Conservation (phyloP, 2,329 filamentous ascomycete genomes). For the Onygenales sp. region DNA sequence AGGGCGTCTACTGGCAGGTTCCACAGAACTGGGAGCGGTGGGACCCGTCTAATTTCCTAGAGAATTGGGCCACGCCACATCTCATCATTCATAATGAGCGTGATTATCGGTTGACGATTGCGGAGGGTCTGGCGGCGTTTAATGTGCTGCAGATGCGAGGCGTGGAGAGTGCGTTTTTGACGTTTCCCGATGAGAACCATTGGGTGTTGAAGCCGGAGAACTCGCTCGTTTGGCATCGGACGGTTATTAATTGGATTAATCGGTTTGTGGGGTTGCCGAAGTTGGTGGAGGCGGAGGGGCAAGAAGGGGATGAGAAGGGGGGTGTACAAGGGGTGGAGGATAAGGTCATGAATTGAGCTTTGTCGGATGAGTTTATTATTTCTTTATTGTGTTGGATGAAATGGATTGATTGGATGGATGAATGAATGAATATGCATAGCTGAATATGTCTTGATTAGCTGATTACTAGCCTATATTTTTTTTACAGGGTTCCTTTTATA, state of each 20-base stretch:
- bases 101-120: slow-evolving; percentile 79
- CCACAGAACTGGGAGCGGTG: slow-evolving; percentile 45
- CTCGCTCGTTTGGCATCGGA: slow-evolving; percentile 77
- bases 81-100: slow-evolving; percentile 84
- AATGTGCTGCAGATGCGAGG: slow-evolving; percentile 70
- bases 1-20: slow-evolving; percentile 41
- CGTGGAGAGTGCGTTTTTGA: slow-evolving; percentile 67
- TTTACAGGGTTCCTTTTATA: too few species aligned
- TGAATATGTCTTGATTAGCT: too few species aligned
- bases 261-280: slow-evolving; percentile 43
- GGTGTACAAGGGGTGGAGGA: neutral
- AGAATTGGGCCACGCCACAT: slow-evolving; percentile 77
- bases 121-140: slow-evolving; percentile 76
- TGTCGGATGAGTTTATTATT: neutral
- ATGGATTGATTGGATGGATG: too few species aligned
- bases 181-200: slow-evolving; percentile 71
- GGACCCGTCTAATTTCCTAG: slow-evolving; percentile 47
- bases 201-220: slow-evolving; percentile 92
- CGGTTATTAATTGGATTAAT: slow-evolving; percentile 71
- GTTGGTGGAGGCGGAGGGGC: neutral
- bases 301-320: slow-evolving; percentile 27
- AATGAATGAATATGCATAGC: too few species aligned
- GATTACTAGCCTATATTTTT: too few species aligned
- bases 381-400: too few species aligned
- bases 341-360: neutral